Percentiles rank a stretch among this genome's conserved stretches.
Conservation (phyloP, 768 basidiomycete species). For the Artomyces pyxidatus region DNA sequence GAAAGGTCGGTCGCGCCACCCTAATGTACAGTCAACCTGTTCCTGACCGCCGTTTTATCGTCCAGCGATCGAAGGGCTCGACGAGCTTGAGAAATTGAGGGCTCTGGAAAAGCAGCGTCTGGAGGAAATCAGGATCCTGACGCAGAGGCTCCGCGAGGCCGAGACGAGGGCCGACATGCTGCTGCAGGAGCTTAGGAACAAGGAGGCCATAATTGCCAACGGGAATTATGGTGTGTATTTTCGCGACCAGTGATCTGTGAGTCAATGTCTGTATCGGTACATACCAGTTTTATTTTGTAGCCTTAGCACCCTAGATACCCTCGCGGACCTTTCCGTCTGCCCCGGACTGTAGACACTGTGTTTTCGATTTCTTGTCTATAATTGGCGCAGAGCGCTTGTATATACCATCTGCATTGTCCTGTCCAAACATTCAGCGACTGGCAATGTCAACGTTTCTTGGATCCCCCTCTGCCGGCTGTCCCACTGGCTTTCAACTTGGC, state of each 20-base stretch:
- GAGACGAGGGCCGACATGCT: constrained; percentile 9
- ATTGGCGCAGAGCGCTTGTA: background rate
- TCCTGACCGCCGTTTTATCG: background rate
- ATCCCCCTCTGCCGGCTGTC: background rate
- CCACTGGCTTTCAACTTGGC: background rate
- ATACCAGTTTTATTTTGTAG: background rate
- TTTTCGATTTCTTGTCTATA: background rate
- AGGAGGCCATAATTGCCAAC: constrained; percentile 4
- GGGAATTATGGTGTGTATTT: background rate
- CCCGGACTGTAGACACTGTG: background rate
- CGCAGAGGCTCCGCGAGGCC: constrained; percentile 7
- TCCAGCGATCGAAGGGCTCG: constrained; percentile 11
- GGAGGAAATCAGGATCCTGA: constrained; percentile 8
- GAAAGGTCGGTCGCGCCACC: constrained; percentile 2
- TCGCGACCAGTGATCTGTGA: background rate
- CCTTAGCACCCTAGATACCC: background rate
- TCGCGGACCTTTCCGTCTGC: background rate
- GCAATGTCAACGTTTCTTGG: background rate
- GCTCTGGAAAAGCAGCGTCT: constrained; percentile 3
- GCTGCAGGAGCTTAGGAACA: constrained; percentile 8
- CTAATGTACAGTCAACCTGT: background rate
- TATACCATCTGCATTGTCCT: background rate
- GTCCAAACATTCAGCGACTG: background rate
- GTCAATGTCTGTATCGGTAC: background rate
- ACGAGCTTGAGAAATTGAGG: constrained; percentile 6